Evolutionary conservation across 1,284 basidiomycete species (phyloP), one percentile per base, ranked within the genome.

Genomic region (Malassezia restricta): DNA sequence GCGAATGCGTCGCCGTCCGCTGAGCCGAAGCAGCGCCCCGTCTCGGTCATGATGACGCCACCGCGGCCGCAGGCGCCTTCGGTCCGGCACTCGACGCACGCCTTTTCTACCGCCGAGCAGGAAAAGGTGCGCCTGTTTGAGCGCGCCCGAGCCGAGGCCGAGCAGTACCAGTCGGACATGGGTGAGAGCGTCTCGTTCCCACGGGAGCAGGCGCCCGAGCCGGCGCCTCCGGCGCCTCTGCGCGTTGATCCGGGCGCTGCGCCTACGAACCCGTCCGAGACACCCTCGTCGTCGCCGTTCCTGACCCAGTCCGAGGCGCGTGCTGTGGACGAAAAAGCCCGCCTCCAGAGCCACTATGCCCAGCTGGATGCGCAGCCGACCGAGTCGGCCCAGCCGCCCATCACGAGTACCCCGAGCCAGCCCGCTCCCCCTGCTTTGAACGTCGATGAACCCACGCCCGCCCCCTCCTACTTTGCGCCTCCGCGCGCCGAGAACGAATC

Each of bases 121-220:
- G 68, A 71, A 30, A 71, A 71, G 58, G 56, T 62, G 49, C 54
- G 59, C 3, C 59, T 71, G 1, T 71, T 69, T 51, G 59, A 67
- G 37, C 56, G 62, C 4, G 68, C 68, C 5, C 56, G 66, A n/a
- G 54, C 62, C 40, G 67, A 69, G 55, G 68, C 68, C 0, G 61
- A 68, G 35, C 49, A 57, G 24, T 67, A 63, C 38, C 68, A 71
- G 35, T 46, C 62, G 3, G 50, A 59, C 3, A 66, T 64, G 5
- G 62, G 58, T 17, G 56, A 68, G 27, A 54, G 61, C 31, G 55
- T 60, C n/a, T 12, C 41, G 37, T 54, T 50, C 30, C 52, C 56
- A n/a, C 44, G 40, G 33, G 33, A 35, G 15, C 43, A 44, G 8
- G 31, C 43, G 29, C 30, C 42, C 27, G 46, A 40, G n/a, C 33